Evolutionary conservation across 805 yeast genomes (phyloP).

Genomic region (Candida taoyuanica): DNA sequence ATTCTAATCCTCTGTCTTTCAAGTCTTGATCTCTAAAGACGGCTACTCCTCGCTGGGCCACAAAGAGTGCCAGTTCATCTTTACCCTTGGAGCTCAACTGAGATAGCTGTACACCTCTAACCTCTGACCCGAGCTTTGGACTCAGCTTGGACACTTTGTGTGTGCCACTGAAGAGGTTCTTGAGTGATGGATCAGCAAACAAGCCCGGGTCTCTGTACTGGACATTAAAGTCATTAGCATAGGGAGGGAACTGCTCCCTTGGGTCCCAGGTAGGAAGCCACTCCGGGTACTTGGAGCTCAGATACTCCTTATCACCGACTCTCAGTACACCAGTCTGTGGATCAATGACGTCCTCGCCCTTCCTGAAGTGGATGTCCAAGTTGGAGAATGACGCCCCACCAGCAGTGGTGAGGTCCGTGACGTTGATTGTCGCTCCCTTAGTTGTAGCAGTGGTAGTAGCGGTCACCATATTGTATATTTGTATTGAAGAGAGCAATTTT

Average conservation of each 20-base stretch:
- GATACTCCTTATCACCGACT: slow-evolving; percentile 39
- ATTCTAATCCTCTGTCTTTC: slow-evolving; percentile 45
- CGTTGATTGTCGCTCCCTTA: too few species aligned
- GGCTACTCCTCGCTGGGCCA: slow-evolving; percentile 67
- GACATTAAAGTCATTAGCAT: slow-evolving; percentile 48
- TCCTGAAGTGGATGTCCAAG: slow-evolving; percentile 42
- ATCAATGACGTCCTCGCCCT: slow-evolving; percentile 46
- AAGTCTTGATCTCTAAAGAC: slow-evolving; percentile 65
- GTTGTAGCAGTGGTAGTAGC: slow-evolving; percentile 1
- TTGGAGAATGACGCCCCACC: slow-evolving; percentile 12
- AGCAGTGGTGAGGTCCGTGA: slow-evolving; percentile 1
- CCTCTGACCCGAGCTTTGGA: slow-evolving; percentile 67
- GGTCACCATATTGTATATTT: not conserved
- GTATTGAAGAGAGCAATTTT: too few species aligned
- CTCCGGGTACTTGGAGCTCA: slow-evolving; percentile 41
- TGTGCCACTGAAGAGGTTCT: slow-evolving; percentile 39
- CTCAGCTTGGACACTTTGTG: slow-evolving; percentile 41
- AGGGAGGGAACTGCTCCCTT: slow-evolving; percentile 45
- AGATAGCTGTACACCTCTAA: slow-evolving; percentile 55
- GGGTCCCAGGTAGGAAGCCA: slow-evolving; percentile 70
- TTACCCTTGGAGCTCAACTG: slow-evolving; percentile 48
- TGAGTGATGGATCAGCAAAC: slow-evolving; percentile 55
- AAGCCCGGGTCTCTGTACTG: slow-evolving; percentile 51
- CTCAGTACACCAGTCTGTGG: slow-evolving; percentile 40
- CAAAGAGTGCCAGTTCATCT: slow-evolving; percentile 64